Conservation (phyloP, 306 rosid genomes). For the Vigna hirtella region DNA sequence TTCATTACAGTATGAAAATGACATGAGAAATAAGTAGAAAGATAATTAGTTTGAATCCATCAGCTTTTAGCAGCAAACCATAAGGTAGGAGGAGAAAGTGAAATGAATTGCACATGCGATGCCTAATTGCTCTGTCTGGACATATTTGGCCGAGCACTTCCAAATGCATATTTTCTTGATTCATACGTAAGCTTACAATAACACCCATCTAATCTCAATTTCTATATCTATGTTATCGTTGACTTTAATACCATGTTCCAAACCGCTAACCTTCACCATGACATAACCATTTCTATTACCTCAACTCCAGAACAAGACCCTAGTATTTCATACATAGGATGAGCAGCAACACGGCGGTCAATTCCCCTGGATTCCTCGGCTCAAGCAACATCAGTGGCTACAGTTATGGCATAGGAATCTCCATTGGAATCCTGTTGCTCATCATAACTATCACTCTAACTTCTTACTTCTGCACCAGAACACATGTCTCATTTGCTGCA, state of each 20-base stretch:
- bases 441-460: constrained; percentile 80
- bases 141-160: neutral
- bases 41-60: too few relatives aligned
- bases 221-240: neutral
- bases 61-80: too few relatives aligned
- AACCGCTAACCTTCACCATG: constrained; percentile 44
- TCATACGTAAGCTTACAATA: neutral
- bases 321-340: constrained; percentile 35
- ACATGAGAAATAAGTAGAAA: too few relatives aligned
- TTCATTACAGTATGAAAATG: too few relatives aligned
- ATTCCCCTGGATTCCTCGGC: constrained; percentile 64
- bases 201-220: neutral
- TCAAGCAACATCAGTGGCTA: constrained; percentile 68
- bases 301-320: constrained; percentile 14
- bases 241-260: neutral
- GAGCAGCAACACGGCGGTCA: constrained; percentile 45
- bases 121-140: constrained; percentile 2
- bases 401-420: constrained; percentile 88
- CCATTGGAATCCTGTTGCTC: constrained; percentile 80
- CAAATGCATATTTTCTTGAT: neutral
- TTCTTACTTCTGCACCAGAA: constrained; percentile 78
- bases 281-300: constrained; percentile 34
- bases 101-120: constrained; percentile 4
- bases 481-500: constrained; percentile 29
- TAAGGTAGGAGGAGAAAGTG: neutral